phyloP scores from a whole-genome alignment of 2,329 filamentous ascomycete species.

The Ophiostoma perfectum region DNA sequence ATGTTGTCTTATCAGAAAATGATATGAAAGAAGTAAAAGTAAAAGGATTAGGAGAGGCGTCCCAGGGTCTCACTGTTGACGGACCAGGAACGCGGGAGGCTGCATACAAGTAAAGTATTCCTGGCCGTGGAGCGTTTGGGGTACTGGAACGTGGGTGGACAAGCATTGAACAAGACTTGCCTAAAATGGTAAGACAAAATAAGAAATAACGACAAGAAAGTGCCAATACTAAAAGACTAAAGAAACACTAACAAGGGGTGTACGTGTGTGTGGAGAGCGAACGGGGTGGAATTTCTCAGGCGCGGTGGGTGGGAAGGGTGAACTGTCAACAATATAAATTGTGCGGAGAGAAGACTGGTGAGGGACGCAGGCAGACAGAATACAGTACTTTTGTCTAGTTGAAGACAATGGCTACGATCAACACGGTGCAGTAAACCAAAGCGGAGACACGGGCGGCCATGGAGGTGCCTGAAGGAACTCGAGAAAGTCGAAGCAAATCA shows the following conservation, averaged over 20 bases:
- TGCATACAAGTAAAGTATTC: not conserved
- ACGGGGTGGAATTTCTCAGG: not conserved
- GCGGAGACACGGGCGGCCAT: no score
- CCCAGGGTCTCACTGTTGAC: not conserved
- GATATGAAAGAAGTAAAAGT: no score
- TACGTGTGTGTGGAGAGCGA: not conserved
- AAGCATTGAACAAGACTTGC: conserved; percentile 11
- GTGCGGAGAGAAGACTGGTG: no score
- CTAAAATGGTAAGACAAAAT: not conserved
- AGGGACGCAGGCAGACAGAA: no score
- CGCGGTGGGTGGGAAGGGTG: not conserved
- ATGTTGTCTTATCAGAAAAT: not conserved
- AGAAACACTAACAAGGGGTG: conserved; percentile 2
- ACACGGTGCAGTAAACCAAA: no score
- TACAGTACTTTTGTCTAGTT: no score
- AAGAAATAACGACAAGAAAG: not conserved
- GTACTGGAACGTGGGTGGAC: conserved; percentile 4
- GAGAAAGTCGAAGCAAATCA: no score
- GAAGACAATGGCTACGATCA: no score
- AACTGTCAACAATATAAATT: no score
- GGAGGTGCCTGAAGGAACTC: no score
- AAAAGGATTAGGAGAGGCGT: no score
- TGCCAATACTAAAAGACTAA: not conserved
- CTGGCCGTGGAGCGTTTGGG: not conserved
- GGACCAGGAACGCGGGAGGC: not conserved